Conservation (phyloP, 2,329 filamentous ascomycete genomes). For the Fusarium veterinarium region DNA sequence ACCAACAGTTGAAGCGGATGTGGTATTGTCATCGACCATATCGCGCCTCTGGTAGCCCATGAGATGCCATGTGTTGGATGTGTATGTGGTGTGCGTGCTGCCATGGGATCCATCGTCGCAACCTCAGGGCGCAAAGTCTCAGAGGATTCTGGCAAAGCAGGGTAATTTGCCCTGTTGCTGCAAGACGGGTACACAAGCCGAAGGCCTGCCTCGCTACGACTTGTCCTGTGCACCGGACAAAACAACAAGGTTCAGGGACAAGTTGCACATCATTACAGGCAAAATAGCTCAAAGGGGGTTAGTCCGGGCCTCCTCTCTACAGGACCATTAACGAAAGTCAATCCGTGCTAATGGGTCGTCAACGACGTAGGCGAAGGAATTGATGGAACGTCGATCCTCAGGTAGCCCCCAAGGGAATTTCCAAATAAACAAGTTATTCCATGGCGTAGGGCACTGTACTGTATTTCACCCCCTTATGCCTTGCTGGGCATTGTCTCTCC, state of each 20-base stretch:
- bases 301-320: not conserved
- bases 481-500: not conserved
- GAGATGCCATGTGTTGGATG: not conserved
- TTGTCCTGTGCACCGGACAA: constrained; percentile 11
- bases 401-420: constrained; percentile 19
- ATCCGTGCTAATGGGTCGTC: not conserved
- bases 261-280: constrained; percentile 22
- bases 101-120: not conserved
- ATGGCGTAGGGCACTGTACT: not conserved
- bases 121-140: constrained; percentile 22
- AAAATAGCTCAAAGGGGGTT: constrained; percentile 14
- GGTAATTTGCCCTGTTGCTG: constrained; percentile 31
- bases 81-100: not conserved
- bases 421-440: constrained; percentile 7
- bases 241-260: constrained; percentile 8
- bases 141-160: constrained; percentile 30
- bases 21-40: constrained; percentile 22
- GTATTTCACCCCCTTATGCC: constrained; percentile 2
- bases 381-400: constrained; percentile 15
- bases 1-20: not conserved
- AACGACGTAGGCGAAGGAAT: constrained; percentile 6
- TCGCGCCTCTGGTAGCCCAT: not conserved
- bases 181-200: constrained; percentile 28
- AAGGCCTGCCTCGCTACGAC: constrained; percentile 10
- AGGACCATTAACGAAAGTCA: not conserved